A percentile compares a stretch with the other conserved stretches of the same genome.
Evolutionary conservation across 177 flowering plant species (phyloP).

Genomic region (Telopea speciosissima): DNA sequence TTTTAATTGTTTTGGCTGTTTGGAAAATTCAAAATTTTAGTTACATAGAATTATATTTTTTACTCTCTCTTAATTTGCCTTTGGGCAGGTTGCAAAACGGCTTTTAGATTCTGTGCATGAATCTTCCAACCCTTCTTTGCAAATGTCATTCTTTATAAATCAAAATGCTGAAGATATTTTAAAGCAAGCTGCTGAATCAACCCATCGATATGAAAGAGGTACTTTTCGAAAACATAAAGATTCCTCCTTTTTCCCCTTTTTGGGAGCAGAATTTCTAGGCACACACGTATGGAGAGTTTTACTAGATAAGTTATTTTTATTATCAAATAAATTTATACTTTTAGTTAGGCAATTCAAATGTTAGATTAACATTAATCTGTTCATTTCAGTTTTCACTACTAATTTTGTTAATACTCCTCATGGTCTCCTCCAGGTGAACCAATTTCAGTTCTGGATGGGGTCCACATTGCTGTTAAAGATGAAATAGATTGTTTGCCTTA

Average conservation of each 20-base stretch:
- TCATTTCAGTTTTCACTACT: too few species aligned
- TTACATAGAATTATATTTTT: background rate
- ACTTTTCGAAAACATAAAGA: background rate
- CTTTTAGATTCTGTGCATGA: conserved; percentile 52
- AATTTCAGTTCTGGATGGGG: conserved; percentile 78
- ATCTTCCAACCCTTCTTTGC: conserved; percentile 35
- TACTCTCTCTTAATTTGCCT: background rate
- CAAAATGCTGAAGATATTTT: conserved; percentile 48
- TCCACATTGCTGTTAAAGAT: conserved; percentile 81
- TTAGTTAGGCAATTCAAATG: too few species aligned
- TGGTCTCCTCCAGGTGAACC: conserved; percentile 43
- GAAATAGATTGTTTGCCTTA: conserved; percentile 91
- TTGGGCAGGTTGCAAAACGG: conserved; percentile 62
- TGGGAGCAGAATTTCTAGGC: too few species aligned
- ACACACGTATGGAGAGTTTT: too few species aligned
- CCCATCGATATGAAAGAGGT: conserved; percentile 74
- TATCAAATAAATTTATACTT: too few species aligned
- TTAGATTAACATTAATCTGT: too few species aligned
- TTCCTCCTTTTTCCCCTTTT: too few species aligned
- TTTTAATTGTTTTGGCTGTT: background rate
- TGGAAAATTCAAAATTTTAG: background rate
- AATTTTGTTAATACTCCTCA: conserved; percentile 3
- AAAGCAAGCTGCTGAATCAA: conserved; percentile 71
- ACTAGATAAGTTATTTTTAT: too few species aligned
- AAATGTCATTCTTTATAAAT: conserved; percentile 84